phyloP scores from a whole-genome alignment of 306 rosid genomes.

The Styphnolobium japonicum region DNA sequence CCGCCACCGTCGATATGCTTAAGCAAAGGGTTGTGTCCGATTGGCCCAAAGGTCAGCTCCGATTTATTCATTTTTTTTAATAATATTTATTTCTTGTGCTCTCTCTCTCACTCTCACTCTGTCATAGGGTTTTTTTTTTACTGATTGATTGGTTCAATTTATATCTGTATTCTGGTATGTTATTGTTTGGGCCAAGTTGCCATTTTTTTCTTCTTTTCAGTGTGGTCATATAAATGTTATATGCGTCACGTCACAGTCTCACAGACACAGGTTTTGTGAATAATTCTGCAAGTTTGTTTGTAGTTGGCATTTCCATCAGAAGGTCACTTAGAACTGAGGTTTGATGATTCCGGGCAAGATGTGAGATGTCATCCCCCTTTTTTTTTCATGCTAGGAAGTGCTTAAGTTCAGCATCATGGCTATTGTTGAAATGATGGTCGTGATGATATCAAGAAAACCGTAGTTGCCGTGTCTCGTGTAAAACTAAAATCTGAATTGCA shows the following conservation, averaged over 20 bases:
- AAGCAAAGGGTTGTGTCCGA: slow-evolving; percentile 75
- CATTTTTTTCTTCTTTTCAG: not conserved
- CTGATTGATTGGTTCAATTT: slow-evolving; percentile 10
- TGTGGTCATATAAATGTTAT: not conserved
- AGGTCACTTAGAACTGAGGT: not conserved
- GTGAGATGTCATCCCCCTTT: not conserved
- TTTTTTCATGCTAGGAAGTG: not conserved
- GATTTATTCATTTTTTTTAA: too few species aligned
- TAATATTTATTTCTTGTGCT: too few species aligned
- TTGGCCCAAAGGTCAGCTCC: slow-evolving; percentile 82
- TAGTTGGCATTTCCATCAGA: not conserved
- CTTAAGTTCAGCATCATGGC: not conserved
- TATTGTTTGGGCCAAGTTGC: not conserved
- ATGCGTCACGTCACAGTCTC: not conserved
- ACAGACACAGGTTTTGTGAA: not conserved
- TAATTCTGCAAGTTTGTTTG: not conserved
- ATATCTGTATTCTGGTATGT: not conserved
- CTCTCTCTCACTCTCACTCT: not conserved
- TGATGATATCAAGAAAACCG: not conserved
- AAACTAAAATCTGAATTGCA: not conserved
- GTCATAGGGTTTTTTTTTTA: too few species aligned
- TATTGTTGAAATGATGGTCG: not conserved
- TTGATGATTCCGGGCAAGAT: not conserved
- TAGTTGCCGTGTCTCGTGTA: slow-evolving; percentile 12
- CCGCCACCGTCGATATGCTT: slow-evolving; percentile 70